These are phyloP conservation scores for Chytridium lagenaria DNA, from an alignment of 371 early-diverging fungal species.

Conservation along the genomic window DNA sequence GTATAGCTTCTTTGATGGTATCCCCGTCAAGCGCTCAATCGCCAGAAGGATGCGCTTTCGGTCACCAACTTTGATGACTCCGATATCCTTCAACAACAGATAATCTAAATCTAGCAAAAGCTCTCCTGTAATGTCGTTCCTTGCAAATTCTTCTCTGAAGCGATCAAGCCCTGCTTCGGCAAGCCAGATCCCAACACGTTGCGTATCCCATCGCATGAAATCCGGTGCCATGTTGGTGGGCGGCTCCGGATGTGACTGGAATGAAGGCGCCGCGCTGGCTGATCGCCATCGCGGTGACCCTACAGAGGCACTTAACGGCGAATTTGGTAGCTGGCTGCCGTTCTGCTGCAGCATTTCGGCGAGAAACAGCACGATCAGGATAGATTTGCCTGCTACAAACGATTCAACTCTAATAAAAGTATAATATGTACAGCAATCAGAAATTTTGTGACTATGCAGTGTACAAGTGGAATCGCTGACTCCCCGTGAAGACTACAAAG, in stretches of 20 bases:
- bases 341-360: not conserved
- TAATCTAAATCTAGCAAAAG: constrained; percentile 83
- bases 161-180: constrained; percentile 71
- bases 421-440: too few relatives aligned
- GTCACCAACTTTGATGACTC: constrained; percentile 83
- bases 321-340: not conserved
- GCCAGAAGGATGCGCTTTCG: constrained; percentile 77
- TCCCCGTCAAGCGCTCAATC: constrained; percentile 46
- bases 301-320: not conserved
- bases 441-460: too few relatives aligned
- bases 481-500: too few relatives aligned
- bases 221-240: not conserved
- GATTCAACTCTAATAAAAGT: too few relatives aligned
- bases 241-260: not conserved
- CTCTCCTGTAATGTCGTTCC: constrained; percentile 80
- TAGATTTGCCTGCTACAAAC: too few relatives aligned
- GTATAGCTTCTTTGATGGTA: constrained; percentile 1
- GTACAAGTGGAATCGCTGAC: too few relatives aligned
- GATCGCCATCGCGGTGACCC: constrained; percentile 11
- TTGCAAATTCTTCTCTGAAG: constrained; percentile 69
- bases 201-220: constrained; percentile 65
- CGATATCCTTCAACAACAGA: constrained; percentile 80
- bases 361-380: too few relatives aligned
- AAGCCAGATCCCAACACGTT: constrained; percentile 78
- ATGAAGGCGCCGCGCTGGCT: not conserved